Conservation (phyloP, 2,329 filamentous ascomycete genomes). For the Cladosporium velox region DNA sequence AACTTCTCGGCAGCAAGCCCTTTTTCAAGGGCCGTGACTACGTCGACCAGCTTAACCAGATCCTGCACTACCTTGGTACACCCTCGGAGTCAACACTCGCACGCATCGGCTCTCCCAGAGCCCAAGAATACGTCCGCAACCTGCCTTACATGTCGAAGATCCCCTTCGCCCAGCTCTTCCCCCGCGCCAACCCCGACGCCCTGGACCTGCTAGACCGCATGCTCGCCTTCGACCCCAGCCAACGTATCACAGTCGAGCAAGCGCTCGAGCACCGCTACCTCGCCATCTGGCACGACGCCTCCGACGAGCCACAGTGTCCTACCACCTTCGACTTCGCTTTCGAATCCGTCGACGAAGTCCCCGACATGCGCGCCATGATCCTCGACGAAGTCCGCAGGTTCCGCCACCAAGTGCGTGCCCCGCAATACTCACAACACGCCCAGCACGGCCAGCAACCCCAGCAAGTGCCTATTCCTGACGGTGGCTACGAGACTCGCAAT, state of each 20-base stretch:
- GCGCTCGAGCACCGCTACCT: slow-evolving; percentile 96
- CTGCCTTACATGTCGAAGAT: slow-evolving; percentile 63
- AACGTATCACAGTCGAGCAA: slow-evolving; percentile 89
- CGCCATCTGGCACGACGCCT: slow-evolving; percentile 97
- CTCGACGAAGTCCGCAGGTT: slow-evolving; percentile 90
- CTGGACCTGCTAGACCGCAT: slow-evolving; percentile 94
- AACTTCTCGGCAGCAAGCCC: slow-evolving; percentile 90
- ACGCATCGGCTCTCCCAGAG: slow-evolving; percentile 90
- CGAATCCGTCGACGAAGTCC: slow-evolving; percentile 93
- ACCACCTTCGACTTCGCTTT: slow-evolving; percentile 98
- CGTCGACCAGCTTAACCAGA: slow-evolving; percentile 99
- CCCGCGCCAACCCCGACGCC: slow-evolving; percentile 91
- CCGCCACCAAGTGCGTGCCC: slow-evolving; percentile 53
- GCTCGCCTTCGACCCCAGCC: slow-evolving; percentile 94
- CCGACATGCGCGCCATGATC: slow-evolving; percentile 96
- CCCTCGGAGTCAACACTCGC: slow-evolving; percentile 92
- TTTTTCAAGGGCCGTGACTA: slow-evolving; percentile 99
- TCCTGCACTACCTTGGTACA: slow-evolving; percentile 94
- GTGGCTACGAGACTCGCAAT: slow-evolving; percentile 56
- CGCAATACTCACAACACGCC: slow-evolving; percentile 49
- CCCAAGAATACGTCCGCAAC: slow-evolving; percentile 98
- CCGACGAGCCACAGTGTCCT: slow-evolving; percentile 91
- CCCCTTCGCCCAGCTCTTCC: slow-evolving; percentile 84
- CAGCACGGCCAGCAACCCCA: slow-evolving; percentile 37
- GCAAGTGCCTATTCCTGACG: slow-evolving; percentile 63